phyloP scores from a whole-genome alignment of 306 rosid genomes.

The Chamaecrista fasciculata region DNA sequence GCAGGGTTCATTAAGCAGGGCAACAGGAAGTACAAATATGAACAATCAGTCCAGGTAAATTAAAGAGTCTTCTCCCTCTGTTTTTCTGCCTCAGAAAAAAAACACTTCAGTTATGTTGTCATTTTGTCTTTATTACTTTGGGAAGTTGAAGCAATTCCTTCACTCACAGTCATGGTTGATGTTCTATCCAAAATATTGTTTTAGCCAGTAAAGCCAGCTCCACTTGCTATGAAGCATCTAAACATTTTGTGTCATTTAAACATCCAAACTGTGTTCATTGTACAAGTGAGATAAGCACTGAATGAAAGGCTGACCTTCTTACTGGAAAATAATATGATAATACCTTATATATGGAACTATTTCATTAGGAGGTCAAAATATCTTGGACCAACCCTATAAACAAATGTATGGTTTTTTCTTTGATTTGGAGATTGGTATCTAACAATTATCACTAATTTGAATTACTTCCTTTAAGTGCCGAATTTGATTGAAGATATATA shows the following conservation, averaged over 20 bases:
- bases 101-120: neutral
- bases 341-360: constrained; percentile 16
- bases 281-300: neutral
- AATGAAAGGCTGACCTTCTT: constrained; percentile 13
- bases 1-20: constrained; percentile 75
- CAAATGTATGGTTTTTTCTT: constrained; percentile 15
- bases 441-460: constrained; percentile 5
- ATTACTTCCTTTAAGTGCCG: constrained; percentile 11
- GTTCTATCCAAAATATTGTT: neutral
- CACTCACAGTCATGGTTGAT: neutral
- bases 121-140: neutral
- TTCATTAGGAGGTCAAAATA: neutral
- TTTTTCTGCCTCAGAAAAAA: constrained; percentile 16
- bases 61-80: constrained; percentile 22
- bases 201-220: neutral
- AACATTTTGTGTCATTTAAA: neutral
- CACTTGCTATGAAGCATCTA: neutral
- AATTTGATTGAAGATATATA: constrained; percentile 21
- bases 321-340: constrained; percentile 15
- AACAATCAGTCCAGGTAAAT: constrained; percentile 79
- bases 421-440: constrained; percentile 21
- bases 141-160: constrained; percentile 11
- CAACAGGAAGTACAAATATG: constrained; percentile 91
- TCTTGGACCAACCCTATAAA: constrained; percentile 3
- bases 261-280: neutral